phyloP scores from a whole-genome alignment of 2,329 filamentous ascomycete genomes.

The Fusarium nelsonii region DNA sequence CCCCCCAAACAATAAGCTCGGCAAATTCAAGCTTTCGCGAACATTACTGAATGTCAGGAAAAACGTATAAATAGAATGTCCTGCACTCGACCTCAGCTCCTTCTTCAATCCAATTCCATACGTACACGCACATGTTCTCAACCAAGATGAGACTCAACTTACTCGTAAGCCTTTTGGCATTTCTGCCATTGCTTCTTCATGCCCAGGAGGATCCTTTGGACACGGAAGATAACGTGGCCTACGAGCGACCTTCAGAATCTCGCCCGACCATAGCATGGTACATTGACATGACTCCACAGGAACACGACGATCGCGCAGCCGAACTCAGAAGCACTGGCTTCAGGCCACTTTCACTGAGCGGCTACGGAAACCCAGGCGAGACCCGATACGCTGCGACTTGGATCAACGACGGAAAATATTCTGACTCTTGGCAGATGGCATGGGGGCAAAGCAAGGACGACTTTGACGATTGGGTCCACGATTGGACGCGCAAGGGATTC shows the following conservation, averaged over 20 bases:
- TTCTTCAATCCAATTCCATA: not conserved
- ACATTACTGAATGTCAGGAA: not conserved
- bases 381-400: constrained; percentile 34
- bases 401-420: not conserved
- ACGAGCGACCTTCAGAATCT: not conserved
- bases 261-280: constrained; percentile 13
- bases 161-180: constrained; percentile 11
- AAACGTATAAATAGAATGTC: not conserved
- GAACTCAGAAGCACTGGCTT: not conserved
- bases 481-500: constrained; percentile 9
- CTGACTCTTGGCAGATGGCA: constrained; percentile 13
- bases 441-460: not conserved
- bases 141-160: constrained; percentile 5
- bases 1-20: not conserved
- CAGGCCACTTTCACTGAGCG: constrained; percentile 28
- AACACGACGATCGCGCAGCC: constrained; percentile 5
- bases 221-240: not conserved
- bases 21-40: not conserved
- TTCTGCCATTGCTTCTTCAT: not conserved
- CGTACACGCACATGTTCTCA: too few species aligned
- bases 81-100: not conserved
- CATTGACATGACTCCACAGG: not conserved
- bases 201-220: not conserved
- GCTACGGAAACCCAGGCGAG: constrained; percentile 19
- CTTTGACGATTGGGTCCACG: constrained; percentile 27